Conservation (phyloP, 2,329 filamentous ascomycete genomes). For the Mycosphaerelloides madeirae region DNA sequence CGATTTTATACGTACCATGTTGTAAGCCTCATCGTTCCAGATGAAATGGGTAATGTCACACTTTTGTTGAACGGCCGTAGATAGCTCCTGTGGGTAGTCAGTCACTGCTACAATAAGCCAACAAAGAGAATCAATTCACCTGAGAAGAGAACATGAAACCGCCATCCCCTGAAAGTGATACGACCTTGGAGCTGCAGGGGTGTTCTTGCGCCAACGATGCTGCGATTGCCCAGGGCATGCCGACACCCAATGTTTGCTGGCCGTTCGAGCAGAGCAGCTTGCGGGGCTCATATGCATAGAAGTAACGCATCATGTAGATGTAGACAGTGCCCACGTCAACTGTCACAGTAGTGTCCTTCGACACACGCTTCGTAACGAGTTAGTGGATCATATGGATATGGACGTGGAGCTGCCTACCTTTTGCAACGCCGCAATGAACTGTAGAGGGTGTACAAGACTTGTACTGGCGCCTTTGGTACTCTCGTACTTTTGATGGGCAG, state of each 20-base stretch:
- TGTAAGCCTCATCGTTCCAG: slow-evolving; percentile 49
- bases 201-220: slow-evolving; percentile 42
- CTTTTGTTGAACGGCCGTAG: slow-evolving; percentile 44
- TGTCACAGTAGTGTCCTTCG: slow-evolving; percentile 40
- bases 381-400: too few species aligned
- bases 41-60: slow-evolving; percentile 50
- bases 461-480: slow-evolving; percentile 18
- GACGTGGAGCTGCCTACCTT: too few species aligned
- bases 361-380: slow-evolving; percentile 27
- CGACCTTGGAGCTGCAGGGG: slow-evolving; percentile 42
- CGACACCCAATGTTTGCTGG: slow-evolving; percentile 48
- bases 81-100: slow-evolving; percentile 36
- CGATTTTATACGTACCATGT: slow-evolving; percentile 39
- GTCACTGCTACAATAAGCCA: too few species aligned
- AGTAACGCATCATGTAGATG: slow-evolving; percentile 47
- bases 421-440: slow-evolving; percentile 45
- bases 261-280: slow-evolving; percentile 46
- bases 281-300: slow-evolving; percentile 43
- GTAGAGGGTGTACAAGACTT: slow-evolving; percentile 42
- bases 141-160: slow-evolving; percentile 47
- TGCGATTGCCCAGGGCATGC: slow-evolving; percentile 47
- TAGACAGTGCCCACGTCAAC: slow-evolving; percentile 47
- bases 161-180: slow-evolving; percentile 45
- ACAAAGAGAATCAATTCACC: too few species aligned
- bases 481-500: slow-evolving; percentile 30